Percentiles rank a stretch among this genome's conserved stretches.
phyloP scores from a whole-genome alignment of 2,329 filamentous ascomycete genomes.

The Ambrosiella xylebori region DNA sequence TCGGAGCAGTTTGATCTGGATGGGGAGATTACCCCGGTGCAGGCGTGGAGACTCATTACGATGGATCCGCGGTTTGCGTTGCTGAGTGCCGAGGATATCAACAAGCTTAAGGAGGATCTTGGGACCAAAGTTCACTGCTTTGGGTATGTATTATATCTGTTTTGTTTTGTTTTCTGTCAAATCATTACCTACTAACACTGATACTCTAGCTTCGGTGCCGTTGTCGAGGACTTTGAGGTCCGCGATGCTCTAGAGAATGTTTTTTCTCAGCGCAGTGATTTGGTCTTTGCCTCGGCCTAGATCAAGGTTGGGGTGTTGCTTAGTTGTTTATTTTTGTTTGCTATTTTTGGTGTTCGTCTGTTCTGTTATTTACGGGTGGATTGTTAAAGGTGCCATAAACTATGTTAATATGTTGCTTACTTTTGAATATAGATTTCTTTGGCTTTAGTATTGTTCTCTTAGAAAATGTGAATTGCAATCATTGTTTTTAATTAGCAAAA shows the following conservation, averaged over 20 bases:
- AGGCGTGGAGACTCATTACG: constrained; percentile 77
- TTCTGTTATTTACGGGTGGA: neutral
- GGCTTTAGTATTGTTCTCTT: too few relatives aligned
- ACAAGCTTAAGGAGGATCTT: constrained; percentile 54
- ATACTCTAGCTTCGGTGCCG: constrained; percentile 38
- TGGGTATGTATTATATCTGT: constrained; percentile 44
- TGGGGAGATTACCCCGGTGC: constrained; percentile 82
- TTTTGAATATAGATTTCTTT: neutral
- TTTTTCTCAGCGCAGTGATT: constrained; percentile 13
- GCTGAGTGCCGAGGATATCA: constrained; percentile 51
- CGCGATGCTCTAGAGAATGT: constrained; percentile 60
- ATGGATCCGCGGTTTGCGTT: constrained; percentile 51
- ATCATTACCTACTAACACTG: constrained; percentile 5
- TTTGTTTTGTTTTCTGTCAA: neutral
- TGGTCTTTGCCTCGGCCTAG: neutral
- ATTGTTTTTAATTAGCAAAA: too few relatives aligned
- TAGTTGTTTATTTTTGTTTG: neutral
- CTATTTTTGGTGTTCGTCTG: neutral
- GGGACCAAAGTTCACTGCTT: constrained; percentile 76
- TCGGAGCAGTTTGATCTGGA: constrained; percentile 70
- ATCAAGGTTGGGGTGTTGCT: neutral
- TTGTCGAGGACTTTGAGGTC: constrained; percentile 52
- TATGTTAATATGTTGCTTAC: neutral
- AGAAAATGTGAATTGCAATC: too few relatives aligned
- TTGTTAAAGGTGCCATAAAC: neutral